A percentile compares a stretch with the other conserved stretches of the same genome.
These are phyloP conservation scores for Sherardia arvensis DNA, from an alignment of 257 asterid species.

Conservation along the genomic window DNA sequence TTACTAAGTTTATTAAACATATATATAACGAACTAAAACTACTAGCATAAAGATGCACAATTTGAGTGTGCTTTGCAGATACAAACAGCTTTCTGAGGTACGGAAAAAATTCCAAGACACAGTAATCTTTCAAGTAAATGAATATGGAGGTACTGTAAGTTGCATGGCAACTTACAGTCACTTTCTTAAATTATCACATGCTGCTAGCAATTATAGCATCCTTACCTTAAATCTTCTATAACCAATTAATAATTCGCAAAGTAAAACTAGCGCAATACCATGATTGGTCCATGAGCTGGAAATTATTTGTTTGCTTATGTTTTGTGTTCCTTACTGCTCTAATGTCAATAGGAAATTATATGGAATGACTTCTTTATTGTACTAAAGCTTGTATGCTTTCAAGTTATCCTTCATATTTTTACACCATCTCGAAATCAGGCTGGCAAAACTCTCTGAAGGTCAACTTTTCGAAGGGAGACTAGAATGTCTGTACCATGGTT, in stretches of 20 bases:
- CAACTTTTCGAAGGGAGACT: constrained; percentile 66
- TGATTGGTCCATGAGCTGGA: background rate
- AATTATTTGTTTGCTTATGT: background rate
- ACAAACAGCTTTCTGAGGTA: too few relatives aligned
- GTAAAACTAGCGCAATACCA: background rate
- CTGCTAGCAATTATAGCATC: background rate
- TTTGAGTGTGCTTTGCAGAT: background rate
- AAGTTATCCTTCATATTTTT: background rate
- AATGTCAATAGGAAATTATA: background rate
- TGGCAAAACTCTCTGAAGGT: constrained; percentile 94
- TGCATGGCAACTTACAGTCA: background rate
- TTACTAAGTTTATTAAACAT: background rate
- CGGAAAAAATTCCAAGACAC: background rate
- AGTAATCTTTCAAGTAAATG: too few relatives aligned
- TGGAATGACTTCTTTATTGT: too few relatives aligned
- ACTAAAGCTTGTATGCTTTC: background rate
- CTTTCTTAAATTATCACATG: background rate
- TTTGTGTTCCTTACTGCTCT: background rate
- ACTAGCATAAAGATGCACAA: background rate
- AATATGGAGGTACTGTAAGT: background rate
- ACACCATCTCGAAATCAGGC: constrained; percentile 27
- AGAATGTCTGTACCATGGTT: constrained; percentile 92
- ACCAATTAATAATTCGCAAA: background rate
- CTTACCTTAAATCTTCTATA: background rate
- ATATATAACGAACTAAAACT: background rate